These are phyloP conservation scores for Eustoma russellianum DNA, from an alignment of 257 asterid species.

Conservation along the genomic window DNA sequence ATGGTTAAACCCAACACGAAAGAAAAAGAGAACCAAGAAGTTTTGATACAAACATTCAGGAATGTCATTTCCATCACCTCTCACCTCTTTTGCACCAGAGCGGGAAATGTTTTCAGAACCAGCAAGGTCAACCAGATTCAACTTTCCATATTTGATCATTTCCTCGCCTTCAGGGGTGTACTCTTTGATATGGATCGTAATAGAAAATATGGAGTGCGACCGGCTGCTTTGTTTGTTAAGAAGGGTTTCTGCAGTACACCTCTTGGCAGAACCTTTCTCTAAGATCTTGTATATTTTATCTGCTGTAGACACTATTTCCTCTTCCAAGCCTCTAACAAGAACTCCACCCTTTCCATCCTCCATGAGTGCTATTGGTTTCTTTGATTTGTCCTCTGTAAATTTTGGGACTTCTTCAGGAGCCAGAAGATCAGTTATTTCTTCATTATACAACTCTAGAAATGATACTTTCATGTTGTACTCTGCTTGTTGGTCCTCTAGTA, in stretches of 20 bases:
- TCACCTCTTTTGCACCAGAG: slow-evolving; percentile 98
- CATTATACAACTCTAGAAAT: slow-evolving; percentile 86
- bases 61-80: slow-evolving; percentile 11
- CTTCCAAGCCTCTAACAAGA: slow-evolving; percentile 91
- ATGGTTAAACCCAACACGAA: too few species aligned
- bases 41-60: slow-evolving; percentile 1
- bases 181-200: slow-evolving; percentile 95
- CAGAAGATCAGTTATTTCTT: slow-evolving; percentile 91
- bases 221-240: slow-evolving; percentile 99
- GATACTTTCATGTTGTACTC: slow-evolving; percentile 97
- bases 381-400: slow-evolving; percentile 74
- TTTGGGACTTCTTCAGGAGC: slow-evolving; percentile 77
- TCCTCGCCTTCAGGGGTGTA: slow-evolving; percentile 98
- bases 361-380: slow-evolving; percentile 96
- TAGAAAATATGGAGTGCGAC: slow-evolving; percentile 90
- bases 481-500: slow-evolving; percentile 81
- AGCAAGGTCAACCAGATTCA: slow-evolving; percentile 96
- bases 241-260: slow-evolving; percentile 97
- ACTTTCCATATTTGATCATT: slow-evolving; percentile 94
- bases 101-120: slow-evolving; percentile 98
- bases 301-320: slow-evolving; percentile 90
- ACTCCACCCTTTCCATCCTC: slow-evolving; percentile 99
- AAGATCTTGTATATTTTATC: slow-evolving; percentile 82
- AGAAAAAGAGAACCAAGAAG: too few species aligned
- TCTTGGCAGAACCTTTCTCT: slow-evolving; percentile 96